These are phyloP conservation scores for Diplosphaera chodatii DNA, from an alignment of 139 green algal species.

Conservation along the genomic window DNA sequence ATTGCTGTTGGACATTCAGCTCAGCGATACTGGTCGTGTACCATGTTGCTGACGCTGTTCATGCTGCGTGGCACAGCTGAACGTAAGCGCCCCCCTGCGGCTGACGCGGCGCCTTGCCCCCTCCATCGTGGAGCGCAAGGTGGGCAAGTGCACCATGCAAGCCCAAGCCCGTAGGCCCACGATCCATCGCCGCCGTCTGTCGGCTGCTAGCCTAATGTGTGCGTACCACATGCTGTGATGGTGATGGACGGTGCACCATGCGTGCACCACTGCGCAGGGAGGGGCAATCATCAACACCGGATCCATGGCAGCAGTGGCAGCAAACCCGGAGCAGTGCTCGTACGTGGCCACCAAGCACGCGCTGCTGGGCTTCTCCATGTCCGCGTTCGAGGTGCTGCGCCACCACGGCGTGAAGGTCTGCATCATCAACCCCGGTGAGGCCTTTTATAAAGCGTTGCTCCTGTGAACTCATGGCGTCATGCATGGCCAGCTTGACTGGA, in stretches of 20 bases:
- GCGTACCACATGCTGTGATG: no score
- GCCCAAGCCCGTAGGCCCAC: no score
- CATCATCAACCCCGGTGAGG: not conserved
- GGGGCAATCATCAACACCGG: constrained; percentile 40
- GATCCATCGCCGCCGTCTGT: no score
- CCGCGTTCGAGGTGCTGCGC: not conserved
- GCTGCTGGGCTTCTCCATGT: constrained; percentile 19
- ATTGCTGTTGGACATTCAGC: no score
- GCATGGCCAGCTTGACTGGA: no score
- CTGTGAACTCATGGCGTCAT: no score
- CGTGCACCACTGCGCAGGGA: constrained; percentile 6
- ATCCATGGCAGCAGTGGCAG: constrained; percentile 29
- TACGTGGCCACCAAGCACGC: constrained; percentile 41
- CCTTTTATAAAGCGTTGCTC: no score
- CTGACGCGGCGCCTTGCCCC: constrained; percentile 27
- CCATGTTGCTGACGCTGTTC: no score
- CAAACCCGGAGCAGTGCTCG: constrained; percentile 11
- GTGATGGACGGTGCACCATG: no score
- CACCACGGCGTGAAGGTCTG: not conserved
- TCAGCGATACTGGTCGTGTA: no score
- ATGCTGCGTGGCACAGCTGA: constrained; percentile 14
- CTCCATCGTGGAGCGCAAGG: constrained; percentile 23
- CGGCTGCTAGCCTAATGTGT: no score
- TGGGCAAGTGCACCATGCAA: not conserved
- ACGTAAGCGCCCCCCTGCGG: constrained; percentile 36